phyloP scores from a whole-genome alignment of 148 eudicot species.

The Chenopodium berlandieri region DNA sequence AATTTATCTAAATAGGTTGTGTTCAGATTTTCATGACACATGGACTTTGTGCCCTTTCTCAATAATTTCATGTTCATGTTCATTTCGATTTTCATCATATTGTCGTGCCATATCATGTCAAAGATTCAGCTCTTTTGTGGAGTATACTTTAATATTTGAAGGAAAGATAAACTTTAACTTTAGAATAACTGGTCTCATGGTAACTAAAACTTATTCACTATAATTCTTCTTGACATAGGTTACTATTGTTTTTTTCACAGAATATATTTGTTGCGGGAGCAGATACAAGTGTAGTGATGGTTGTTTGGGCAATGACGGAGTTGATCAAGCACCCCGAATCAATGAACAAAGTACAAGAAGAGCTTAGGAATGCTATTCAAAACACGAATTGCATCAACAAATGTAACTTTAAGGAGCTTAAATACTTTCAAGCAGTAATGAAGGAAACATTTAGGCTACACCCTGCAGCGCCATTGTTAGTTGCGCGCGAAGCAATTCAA shows the following conservation, averaged over 20 bases:
- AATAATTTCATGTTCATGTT: no score
- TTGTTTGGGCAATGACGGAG: conserved; percentile 39
- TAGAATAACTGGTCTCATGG: no score
- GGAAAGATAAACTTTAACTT: no score
- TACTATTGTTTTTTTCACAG: conserved; percentile 1
- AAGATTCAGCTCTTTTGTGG: no score
- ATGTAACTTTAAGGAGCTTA: conserved; percentile 16
- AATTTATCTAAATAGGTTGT: no score
- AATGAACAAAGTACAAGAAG: conserved; percentile 32
- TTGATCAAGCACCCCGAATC: conserved; percentile 23
- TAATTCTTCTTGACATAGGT: no score
- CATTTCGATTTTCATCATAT: no score
- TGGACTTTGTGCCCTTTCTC: no score
- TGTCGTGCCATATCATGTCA: no score
- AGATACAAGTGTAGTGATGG: conserved; percentile 15
- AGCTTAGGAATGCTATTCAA: conserved; percentile 3
- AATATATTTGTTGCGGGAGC: conserved; percentile 28
- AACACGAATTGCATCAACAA: conserved; percentile 13
- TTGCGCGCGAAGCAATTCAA: conserved; percentile 26
- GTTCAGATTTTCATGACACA: no score
- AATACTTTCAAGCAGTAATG: conserved; percentile 32
- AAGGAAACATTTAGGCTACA: conserved; percentile 38
- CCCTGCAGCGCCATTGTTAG: conserved; percentile 32
- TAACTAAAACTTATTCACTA: no score
- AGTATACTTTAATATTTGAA: no score